Base-by-base conservation (phyloP, 2,329 filamentous ascomycete genomes). In the Cladophialophora bantiana region DNA sequence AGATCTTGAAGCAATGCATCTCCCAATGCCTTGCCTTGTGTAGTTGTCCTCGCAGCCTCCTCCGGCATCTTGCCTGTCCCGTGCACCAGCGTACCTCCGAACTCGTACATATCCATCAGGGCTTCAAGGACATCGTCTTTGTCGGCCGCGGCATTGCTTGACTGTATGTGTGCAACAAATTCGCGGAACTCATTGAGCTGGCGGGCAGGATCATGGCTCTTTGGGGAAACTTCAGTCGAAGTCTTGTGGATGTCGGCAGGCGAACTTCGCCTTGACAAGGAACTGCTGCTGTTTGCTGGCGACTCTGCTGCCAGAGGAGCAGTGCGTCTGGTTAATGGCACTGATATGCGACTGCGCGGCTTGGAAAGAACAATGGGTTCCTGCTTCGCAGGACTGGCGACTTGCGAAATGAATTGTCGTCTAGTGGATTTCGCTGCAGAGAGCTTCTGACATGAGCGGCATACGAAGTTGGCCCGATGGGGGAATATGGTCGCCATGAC, bases 21-120 rank as follows among this genome's bases (percentile, higher is more conserved):
- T 54, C 80, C 77, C 15, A 81, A 74, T 53, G 79, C 75, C 48
- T 70, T 60, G 7, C 45, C 71, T 72, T 42, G 59, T 12, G 59
- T 38, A 2, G 59, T 15, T 35, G 50, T 55, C 9, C 20, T 58
- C 9, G n/a, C 13, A 4, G 57, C 58, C n/a, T 68, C 65, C 12
- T 65, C 55, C 26, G 65, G 59, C 42, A 66, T 63, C 18, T 62
- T 68, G 53, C 60, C 67, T 34, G 64, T 65, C 4, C 69, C 69
- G 48, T 68, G 68, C 20, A 71, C 67, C 36, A 71, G 59, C n/a
- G 62, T 36, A 20, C 69, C 69, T n/a, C 67, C 50, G 18, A 67
- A 63, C 10, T 63, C 42, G 36, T 66, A 69, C 38, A 60, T 62
- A 32, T 65, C 65, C 26, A 68, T 55, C 18, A 71, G 63, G 12